phyloP scores from a whole-genome alignment of 805 yeast genomes.

The Candida broadrunensis region DNA sequence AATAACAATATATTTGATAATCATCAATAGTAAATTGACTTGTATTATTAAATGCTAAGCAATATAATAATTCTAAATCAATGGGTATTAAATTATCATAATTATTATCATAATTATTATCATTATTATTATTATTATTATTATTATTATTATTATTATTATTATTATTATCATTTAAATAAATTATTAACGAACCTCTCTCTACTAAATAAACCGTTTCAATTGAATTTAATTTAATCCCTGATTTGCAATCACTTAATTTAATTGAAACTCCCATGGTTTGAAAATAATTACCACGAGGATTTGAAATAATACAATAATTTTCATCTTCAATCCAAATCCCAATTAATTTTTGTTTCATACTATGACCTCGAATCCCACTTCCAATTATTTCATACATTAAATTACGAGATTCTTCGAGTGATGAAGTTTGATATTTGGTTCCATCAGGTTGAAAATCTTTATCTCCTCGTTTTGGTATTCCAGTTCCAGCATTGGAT shows the following conservation, averaged over 20 bases:
- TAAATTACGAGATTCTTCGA: conserved; percentile 56
- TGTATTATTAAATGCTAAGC: conserved; percentile 41
- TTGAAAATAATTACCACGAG: conserved; percentile 71
- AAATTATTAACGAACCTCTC: conserved; percentile 55
- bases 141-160: not conserved
- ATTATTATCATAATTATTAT: conserved; percentile 9
- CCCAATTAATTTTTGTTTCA: conserved; percentile 51
- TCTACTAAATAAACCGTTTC: conserved; percentile 79
- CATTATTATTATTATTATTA: conserved; percentile 15
- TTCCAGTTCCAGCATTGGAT: not conserved
- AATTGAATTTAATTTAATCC: conserved; percentile 53
- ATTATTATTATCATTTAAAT: conserved; percentile 17
- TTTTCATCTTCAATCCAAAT: conserved; percentile 36
- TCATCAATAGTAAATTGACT: conserved; percentile 42
- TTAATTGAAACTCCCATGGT: conserved; percentile 61
- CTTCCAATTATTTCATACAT: conserved; percentile 66
- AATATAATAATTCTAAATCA: conserved; percentile 63
- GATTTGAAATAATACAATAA: conserved; percentile 32
- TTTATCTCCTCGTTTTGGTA: conserved; percentile 80
- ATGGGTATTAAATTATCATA: conserved; percentile 29
- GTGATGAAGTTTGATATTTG: conserved; percentile 40
- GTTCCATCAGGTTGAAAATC: conserved; percentile 86
- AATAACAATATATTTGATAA: conserved; percentile 66
- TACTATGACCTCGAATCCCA: conserved; percentile 45
- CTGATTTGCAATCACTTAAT: conserved; percentile 17